These are phyloP conservation scores for Diaporthe vexans DNA, from an alignment of 2,329 filamentous ascomycete species.

Conservation along the genomic window DNA sequence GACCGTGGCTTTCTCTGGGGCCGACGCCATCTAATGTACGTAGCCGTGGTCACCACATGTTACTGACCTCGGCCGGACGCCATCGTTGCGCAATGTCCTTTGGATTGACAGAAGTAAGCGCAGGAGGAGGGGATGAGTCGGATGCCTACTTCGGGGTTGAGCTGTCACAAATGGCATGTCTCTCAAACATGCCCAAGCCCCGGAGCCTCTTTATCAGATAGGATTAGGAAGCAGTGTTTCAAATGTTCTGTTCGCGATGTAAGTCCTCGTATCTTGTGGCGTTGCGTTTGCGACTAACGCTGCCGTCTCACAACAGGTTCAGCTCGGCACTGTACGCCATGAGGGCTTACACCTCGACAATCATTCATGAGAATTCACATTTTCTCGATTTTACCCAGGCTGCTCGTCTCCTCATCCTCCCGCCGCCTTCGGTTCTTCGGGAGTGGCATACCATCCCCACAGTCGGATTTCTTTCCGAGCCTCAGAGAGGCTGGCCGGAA, in stretches of 20 bases:
- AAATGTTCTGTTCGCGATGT: neutral
- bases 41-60: constrained; percentile 9
- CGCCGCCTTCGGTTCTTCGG: neutral
- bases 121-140: neutral
- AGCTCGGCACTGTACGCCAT: constrained; percentile 25
- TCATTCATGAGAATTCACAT: constrained; percentile 29
- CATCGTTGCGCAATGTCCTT: constrained; percentile 6
- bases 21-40: constrained; percentile 29
- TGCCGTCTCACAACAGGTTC: constrained; percentile 24
- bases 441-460: neutral
- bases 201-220: neutral
- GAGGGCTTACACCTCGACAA: constrained; percentile 14
- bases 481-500: neutral
- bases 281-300: constrained; percentile 8
- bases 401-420: neutral
- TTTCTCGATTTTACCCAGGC: neutral
- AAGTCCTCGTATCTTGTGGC: constrained; percentile 24
- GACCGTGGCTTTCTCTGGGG: neutral
- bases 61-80: constrained; percentile 11
- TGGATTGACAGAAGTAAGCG: neutral
- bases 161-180: constrained; percentile 28
- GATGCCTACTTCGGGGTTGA: constrained; percentile 19
- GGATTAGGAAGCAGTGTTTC: neutral
- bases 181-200: neutral
- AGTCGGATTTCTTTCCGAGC: neutral